These are phyloP conservation scores for Phalaenopsis equestris DNA, from an alignment of 106 monocot genomes.

Conservation along the genomic window DNA sequence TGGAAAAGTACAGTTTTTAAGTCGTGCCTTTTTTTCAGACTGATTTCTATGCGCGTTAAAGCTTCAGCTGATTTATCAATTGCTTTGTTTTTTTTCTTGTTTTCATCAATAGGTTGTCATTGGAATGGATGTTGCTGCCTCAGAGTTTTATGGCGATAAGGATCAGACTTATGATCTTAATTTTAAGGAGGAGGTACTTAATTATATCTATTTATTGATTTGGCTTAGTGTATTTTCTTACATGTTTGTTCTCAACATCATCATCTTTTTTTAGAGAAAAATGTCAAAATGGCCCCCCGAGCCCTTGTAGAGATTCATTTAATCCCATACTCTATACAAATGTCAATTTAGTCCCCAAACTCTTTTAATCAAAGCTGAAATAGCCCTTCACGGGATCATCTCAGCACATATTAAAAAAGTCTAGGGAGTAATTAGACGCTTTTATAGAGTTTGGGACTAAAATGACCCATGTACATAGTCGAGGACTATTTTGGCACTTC, in stretches of 20 bases:
- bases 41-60: background rate
- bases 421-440: no score
- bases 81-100: background rate
- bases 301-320: no score
- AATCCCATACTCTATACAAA: no score
- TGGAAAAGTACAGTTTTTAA: conserved; percentile 28
- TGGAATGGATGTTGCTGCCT: conserved; percentile 99
- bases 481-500: no score
- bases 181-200: conserved; percentile 80
- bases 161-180: conserved; percentile 85
- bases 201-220: background rate
- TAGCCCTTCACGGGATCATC: no score
- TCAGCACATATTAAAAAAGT: no score
- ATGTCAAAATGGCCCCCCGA: no score
- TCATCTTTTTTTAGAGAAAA: no score
- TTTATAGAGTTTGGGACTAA: no score
- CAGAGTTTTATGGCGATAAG: conserved; percentile 82
- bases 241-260: background rate
- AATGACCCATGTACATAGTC: no score
- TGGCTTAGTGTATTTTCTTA: background rate
- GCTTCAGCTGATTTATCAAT: background rate
- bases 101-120: conserved; percentile 69
- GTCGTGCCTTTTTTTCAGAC: background rate
- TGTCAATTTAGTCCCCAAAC: no score
- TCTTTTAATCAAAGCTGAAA: no score